Base-by-base conservation (phyloP, 169 alveolate species). In the Eimeria necatrix region DNA sequence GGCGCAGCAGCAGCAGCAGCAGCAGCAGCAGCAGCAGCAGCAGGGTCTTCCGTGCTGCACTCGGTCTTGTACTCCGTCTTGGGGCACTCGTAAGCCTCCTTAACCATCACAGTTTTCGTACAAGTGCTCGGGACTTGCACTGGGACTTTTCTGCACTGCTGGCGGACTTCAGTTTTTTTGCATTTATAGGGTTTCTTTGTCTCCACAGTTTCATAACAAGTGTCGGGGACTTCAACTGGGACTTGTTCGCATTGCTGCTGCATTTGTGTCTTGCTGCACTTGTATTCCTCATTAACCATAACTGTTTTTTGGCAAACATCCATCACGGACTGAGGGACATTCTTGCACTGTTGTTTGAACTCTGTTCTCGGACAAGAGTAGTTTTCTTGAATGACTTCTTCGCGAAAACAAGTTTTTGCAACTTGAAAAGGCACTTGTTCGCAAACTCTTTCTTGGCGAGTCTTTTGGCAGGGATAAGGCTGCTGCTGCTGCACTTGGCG, bases 31-130 rank as follows among this genome's bases (percentile, higher is more conserved):
- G 61, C 61, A 8, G 61, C 61, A 8, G 20, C 53, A 46, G 18
- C 46, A 7, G 90, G 14, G 88, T 41, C 70, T 48, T 80, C 88
- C 5, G 70, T 49, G 3, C 56, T 53, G 68, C 95, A 90, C 80
- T 90, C 95, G 0, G 95, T 90, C 90, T 76, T 73, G 81, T 90
- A 73, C 53, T 90, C 90, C n/a, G 90, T 90, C 81, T 90, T 70
- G 52, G 90, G 71, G 90, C 95, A 90, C 41, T 90, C 95, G 81
- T 90, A 90, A 41, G 95, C 90, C 68, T 90, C 83, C 90, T 90
- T 73, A 61, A 68, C 95, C 90, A 53, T 90, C 24, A 90, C 95
- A 24, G 81, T 90, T 56, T 74, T 73, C 71, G 60, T 74, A 81
- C 95, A 90, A 10, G 71, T 59, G 52, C 61, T 8, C 20, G 95